Evolutionary conservation across 2,329 filamentous ascomycete species (phyloP), one percentile per base, ranked within the genome.

Genomic region (Penicillium sp.): DNA sequence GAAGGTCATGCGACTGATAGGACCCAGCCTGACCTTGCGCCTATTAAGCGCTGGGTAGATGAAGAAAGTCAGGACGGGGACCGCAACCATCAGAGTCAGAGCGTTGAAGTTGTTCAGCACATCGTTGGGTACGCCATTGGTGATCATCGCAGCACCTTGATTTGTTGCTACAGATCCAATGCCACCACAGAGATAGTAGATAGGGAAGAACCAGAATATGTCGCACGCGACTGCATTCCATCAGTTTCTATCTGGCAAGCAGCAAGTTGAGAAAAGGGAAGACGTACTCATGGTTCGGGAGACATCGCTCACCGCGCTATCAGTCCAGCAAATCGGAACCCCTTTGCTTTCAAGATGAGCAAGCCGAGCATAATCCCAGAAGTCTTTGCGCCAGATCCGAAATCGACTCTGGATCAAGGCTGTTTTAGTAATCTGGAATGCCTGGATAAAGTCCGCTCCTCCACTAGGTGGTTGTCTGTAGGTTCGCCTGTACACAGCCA

Each of bases 91-190:
- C 14, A 36, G 5, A 36, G 33, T 36, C n/a, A 18, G n/a, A 5
- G 14, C 33, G 16, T 36, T 36, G 33, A 36, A 36, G 14, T 16
- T 18, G 14, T 36, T 18, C n/a, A 36, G 33, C 33, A 36, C 14
- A 36, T 36, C 33, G 16, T 36, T 36, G 9, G 33, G 33, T 6
- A 78, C 78, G 28, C 79, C 79, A 50, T 80, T 74, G 10, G 79
- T 82, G 7, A 67, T 70, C 68, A 83, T 68, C 60, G 79, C 78
- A 11, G 79, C 80, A 13, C 72, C 76, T 65, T 81, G 67, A 67
- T 78, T 81, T 43, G 69, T 79, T 16, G 77, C 73, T 0, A 82
- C 73, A 3, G 73, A 72, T 14, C 82, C 82, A 21, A 85, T 76
- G 61, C 82, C 82, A n/a, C 71, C 68, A 43, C 75, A 76, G 21